These are phyloP conservation scores for Bryum argenteum DNA, from an alignment of 225 moss, liverwort and hornwort species.

Conservation along the genomic window DNA sequence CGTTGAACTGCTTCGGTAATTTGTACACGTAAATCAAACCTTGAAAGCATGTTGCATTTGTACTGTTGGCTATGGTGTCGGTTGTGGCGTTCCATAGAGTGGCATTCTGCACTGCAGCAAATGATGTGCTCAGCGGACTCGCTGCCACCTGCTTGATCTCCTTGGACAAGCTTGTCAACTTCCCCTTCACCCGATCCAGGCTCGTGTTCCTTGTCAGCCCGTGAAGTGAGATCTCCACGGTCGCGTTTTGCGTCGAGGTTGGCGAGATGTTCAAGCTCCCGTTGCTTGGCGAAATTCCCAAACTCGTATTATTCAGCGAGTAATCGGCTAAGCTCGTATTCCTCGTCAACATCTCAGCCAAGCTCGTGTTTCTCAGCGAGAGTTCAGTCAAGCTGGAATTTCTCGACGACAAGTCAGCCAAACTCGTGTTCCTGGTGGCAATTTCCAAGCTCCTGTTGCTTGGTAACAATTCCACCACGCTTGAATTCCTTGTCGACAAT, in stretches of 20 bases:
- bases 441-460: not conserved
- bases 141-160: conserved; percentile 4
- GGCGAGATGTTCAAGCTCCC: not conserved
- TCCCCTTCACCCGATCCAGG: not conserved
- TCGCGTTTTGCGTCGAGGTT: not conserved
- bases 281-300: not conserved
- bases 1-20: conserved; percentile 43
- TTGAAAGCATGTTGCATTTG: conserved; percentile 16
- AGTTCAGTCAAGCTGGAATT: not conserved
- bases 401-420: too few species aligned
- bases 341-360: not conserved
- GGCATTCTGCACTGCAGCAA: conserved; percentile 13
- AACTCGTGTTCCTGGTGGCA: too few species aligned
- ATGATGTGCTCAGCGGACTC: not conserved
- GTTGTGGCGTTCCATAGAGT: conserved; percentile 1
- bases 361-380: not conserved
- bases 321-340: not conserved
- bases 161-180: conserved; percentile 2
- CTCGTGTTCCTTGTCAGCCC: conserved; percentile 7
- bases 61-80: not conserved
- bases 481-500: not conserved
- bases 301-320: not conserved
- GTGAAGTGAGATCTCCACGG: not conserved
- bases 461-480: not conserved
- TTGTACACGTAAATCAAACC: conserved; percentile 41